Conservation (phyloP, 2,329 filamentous ascomycete species). For the Gaeumannomyces sp. region DNA sequence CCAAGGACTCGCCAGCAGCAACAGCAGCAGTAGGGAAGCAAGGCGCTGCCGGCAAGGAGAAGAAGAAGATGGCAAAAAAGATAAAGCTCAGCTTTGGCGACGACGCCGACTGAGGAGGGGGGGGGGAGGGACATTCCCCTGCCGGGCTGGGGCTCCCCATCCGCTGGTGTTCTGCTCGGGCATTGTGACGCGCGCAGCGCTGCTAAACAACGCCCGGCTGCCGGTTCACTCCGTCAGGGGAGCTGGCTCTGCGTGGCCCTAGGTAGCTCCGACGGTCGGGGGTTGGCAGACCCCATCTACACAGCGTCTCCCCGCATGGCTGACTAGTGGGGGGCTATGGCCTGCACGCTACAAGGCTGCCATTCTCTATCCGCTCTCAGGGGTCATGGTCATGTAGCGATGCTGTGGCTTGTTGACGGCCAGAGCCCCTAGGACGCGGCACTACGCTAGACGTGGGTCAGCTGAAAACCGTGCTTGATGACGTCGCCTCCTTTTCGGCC, state of each 20-base stretch:
- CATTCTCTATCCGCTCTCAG: not conserved
- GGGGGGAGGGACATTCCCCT: no score
- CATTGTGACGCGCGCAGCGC: no score
- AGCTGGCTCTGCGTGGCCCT: no score
- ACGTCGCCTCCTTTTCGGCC: not conserved
- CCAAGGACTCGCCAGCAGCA: conserved; percentile 2
- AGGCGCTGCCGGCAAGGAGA: conserved; percentile 23
- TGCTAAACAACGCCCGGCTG: no score
- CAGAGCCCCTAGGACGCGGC: not conserved
- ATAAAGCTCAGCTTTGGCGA: conserved; percentile 64
- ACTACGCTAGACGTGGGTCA: not conserved
- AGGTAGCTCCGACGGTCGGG: no score
- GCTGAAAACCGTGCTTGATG: not conserved
- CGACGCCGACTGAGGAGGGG: conserved; percentile 35
- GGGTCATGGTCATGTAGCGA: not conserved
- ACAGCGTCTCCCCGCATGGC: no score
- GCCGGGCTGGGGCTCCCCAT: no score
- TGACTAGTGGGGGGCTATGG: no score
- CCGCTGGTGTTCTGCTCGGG: no score
- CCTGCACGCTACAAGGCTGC: no score
- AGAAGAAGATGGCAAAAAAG: conserved; percentile 57
- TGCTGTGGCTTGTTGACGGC: not conserved
- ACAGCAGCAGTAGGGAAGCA: conserved; percentile 10
- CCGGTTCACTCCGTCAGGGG: no score
- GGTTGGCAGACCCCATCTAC: not conserved